Percentiles rank a stretch among this genome's conserved stretches.
Conservation (phyloP, 495 filamentous ascomycete species). For the Aspergillus asperescens region DNA sequence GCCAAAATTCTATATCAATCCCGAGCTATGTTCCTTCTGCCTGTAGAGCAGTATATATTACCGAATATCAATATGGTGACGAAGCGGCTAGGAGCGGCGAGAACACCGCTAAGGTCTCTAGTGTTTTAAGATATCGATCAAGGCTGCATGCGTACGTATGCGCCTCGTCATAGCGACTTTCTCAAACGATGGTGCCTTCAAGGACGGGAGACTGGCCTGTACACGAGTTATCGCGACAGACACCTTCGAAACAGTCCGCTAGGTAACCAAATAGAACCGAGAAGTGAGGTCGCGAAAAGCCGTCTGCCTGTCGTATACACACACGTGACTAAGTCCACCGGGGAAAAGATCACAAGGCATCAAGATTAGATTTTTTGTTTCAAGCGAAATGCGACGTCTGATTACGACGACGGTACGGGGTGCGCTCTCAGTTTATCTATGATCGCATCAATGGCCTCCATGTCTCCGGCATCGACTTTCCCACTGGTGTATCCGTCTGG, state of each 20-base stretch:
- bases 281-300: not conserved
- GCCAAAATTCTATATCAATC: not conserved
- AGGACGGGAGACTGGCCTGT: not conserved
- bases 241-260: not conserved
- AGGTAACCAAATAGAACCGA: not conserved
- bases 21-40: not conserved
- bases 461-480: conserved; percentile 69
- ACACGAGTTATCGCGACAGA: not conserved
- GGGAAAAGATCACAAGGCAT: not conserved
- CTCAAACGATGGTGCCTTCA: not conserved
- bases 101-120: not conserved
- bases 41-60: not conserved
- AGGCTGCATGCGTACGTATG: not conserved
- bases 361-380: not conserved
- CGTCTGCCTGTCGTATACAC: not conserved
- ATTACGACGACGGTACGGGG: conserved; percentile 26
- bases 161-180: not conserved
- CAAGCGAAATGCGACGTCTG: not conserved
- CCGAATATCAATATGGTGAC: not conserved
- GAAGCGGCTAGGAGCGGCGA: not conserved
- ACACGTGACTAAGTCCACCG: not conserved
- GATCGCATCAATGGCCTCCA: conserved; percentile 74
- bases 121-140: not conserved
- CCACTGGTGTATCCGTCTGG: conserved; percentile 54
- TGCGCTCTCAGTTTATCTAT: conserved; percentile 62